A percentile compares a stretch with the other conserved stretches of the same genome.
phyloP scores from a whole-genome alignment of 2,329 filamentous ascomycete genomes.

The Pleurostoma richardsiae region DNA sequence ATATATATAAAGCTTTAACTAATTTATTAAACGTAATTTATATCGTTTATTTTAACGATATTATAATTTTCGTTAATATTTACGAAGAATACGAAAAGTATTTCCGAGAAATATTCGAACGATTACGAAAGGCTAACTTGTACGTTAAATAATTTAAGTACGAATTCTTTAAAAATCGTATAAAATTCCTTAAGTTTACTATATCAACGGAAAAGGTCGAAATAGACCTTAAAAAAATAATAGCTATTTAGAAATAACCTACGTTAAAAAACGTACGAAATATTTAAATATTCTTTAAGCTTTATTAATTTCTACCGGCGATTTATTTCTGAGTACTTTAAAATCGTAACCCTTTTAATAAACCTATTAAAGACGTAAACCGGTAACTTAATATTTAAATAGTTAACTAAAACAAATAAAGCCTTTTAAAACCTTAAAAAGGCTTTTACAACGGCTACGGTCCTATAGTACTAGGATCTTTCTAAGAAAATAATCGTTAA shows the following conservation, averaged over 20 bases:
- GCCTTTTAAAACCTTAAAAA: neutral
- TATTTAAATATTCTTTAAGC: neutral
- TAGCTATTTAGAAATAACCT: neutral
- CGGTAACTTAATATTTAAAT: neutral
- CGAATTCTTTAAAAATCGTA: neutral
- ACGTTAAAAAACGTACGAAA: neutral
- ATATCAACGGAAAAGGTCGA: neutral
- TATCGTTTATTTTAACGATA: slow-evolving; percentile 5
- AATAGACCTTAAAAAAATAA: neutral
- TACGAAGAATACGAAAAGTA: neutral
- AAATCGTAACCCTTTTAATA: neutral
- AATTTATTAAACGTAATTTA: slow-evolving; percentile 1
- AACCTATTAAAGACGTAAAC: neutral
- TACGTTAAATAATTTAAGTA: neutral
- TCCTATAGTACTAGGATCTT: neutral
- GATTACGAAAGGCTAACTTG: neutral
- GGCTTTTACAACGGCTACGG: neutral
- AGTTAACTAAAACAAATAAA: neutral
- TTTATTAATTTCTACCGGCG: neutral
- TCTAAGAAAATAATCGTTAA: neutral
- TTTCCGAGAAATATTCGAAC: neutral
- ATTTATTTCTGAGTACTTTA: neutral
- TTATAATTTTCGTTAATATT: slow-evolving; percentile 4
- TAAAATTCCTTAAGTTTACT: neutral
- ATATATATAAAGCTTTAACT: slow-evolving; percentile 8